A percentile compares a stretch with the other conserved stretches of the same genome.
Evolutionary conservation across 768 basidiomycete species (phyloP).

Genomic region (Kwoniella botswanensis): DNA sequence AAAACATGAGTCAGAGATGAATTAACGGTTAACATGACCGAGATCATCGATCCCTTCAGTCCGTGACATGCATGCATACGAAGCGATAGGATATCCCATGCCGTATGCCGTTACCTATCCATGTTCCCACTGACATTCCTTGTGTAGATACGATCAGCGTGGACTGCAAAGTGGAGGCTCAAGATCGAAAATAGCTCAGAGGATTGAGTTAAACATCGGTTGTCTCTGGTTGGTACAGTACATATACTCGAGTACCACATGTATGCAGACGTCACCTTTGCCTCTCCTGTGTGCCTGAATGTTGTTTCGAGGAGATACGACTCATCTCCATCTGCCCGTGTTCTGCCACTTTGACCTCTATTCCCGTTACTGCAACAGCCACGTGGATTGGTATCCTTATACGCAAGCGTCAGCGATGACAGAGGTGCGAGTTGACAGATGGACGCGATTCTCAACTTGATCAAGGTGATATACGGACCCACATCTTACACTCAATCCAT

Average conservation of each 20-base stretch:
- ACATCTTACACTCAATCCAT: neutral
- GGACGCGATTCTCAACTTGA: slow-evolving; percentile 14
- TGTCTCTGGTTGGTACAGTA: slow-evolving; percentile 4
- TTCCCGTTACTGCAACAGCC: neutral
- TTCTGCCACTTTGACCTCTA: neutral
- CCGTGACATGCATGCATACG: slow-evolving; percentile 13
- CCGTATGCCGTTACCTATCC: slow-evolving; percentile 6
- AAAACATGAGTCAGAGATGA: neutral
- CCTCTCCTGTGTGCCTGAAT: neutral
- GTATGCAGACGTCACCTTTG: neutral
- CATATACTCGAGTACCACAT: neutral
- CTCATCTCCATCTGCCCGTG: neutral
- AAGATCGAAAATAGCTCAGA: slow-evolving; percentile 9
- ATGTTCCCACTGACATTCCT: neutral
- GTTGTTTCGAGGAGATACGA: neutral
- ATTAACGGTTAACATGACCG: neutral
- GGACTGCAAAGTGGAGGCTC: slow-evolving; percentile 8
- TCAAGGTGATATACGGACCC: neutral
- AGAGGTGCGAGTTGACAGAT: neutral
- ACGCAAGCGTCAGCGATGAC: slow-evolving; percentile 24
- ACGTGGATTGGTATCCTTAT: neutral
- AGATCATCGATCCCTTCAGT: no score
- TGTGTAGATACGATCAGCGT: slow-evolving; percentile 6
- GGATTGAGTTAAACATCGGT: neutral
- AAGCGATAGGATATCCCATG: neutral